Evolutionary conservation across 495 filamentous ascomycete species (phyloP).

Genomic region (Aspergillus homomorphus): DNA sequence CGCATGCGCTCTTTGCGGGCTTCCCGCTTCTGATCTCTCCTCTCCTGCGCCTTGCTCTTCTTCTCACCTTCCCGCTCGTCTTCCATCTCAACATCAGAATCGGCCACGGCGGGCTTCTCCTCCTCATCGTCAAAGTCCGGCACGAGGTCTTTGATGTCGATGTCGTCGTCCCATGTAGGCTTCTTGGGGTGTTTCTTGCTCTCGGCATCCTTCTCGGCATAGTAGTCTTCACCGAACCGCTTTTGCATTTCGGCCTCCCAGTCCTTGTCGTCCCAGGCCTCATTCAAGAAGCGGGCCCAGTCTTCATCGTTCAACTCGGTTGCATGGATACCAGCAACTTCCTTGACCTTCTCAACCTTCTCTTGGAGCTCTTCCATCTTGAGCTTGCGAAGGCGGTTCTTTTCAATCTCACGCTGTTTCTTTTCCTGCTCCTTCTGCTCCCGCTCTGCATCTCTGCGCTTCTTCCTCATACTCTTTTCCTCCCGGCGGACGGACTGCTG

Average conservation of each 20-base stretch:
- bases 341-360: constrained; percentile 77
- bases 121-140: constrained; percentile 75
- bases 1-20: constrained; percentile 74
- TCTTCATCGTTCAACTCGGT: constrained; percentile 69
- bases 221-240: constrained; percentile 85
- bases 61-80: constrained; percentile 47
- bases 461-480: constrained; percentile 70
- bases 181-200: constrained; percentile 73
- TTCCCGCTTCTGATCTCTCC: constrained; percentile 66
- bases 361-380: constrained; percentile 85
- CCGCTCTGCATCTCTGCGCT: constrained; percentile 70
- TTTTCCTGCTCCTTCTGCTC: constrained; percentile 76
- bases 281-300: constrained; percentile 78
- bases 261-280: constrained; percentile 75
- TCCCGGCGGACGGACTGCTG: constrained; percentile 80
- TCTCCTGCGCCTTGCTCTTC: constrained; percentile 64
- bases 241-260: constrained; percentile 89
- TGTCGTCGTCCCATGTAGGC: constrained; percentile 94
- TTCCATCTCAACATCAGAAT: constrained; percentile 52
- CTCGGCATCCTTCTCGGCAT: constrained; percentile 57
- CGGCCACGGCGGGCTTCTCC: constrained; percentile 49
- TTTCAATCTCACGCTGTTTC: constrained; percentile 71
- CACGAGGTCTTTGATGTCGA: constrained; percentile 88
- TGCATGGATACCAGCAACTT: constrained; percentile 71
- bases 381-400: constrained; percentile 75